Evolutionary conservation across 2,329 filamentous ascomycete species (phyloP).

Genomic region (Scolecobasidium constrictum): DNA sequence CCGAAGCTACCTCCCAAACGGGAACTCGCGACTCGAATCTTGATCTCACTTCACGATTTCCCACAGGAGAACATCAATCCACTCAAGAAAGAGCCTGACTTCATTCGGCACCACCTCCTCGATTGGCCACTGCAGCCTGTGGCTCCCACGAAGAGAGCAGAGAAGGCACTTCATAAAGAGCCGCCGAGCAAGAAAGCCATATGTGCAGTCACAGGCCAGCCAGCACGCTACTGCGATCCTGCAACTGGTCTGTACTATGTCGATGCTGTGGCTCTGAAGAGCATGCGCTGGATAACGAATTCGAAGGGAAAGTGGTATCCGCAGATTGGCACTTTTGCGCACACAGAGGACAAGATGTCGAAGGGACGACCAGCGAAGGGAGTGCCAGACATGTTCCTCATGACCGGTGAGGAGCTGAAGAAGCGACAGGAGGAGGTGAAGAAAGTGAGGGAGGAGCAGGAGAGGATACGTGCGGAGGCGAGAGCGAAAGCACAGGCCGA

Average conservation of each 20-base stretch:
- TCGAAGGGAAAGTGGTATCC: slow-evolving; percentile 76
- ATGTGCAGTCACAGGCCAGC: slow-evolving; percentile 74
- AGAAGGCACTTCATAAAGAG: not conserved
- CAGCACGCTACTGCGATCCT: slow-evolving; percentile 76
- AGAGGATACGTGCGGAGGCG: not conserved
- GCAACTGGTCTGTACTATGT: slow-evolving; percentile 72
- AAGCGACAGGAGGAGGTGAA: not conserved
- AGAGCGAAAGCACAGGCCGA: not conserved
- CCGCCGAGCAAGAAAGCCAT: slow-evolving; percentile 18
- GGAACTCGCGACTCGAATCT: slow-evolving; percentile 19
- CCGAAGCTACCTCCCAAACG: slow-evolving; percentile 3
- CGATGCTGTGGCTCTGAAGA: slow-evolving; percentile 68
- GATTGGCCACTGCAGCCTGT: not conserved
- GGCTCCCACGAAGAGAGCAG: not conserved
- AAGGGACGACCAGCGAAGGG: slow-evolving; percentile 53
- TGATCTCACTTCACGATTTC: not conserved
- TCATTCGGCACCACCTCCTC: not conserved
- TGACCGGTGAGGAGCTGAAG: not conserved
- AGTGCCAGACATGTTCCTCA: slow-evolving; percentile 49
- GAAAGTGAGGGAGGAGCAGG: not conserved
- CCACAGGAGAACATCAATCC: not conserved
- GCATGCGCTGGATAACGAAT: slow-evolving; percentile 62
- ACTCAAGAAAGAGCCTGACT: not conserved
- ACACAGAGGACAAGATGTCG: too few relatives aligned
- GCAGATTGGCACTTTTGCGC: slow-evolving; percentile 39